Evolutionary conservation across 139 green algal genomes (phyloP).

Genomic region (Micromonas pusilla): DNA sequence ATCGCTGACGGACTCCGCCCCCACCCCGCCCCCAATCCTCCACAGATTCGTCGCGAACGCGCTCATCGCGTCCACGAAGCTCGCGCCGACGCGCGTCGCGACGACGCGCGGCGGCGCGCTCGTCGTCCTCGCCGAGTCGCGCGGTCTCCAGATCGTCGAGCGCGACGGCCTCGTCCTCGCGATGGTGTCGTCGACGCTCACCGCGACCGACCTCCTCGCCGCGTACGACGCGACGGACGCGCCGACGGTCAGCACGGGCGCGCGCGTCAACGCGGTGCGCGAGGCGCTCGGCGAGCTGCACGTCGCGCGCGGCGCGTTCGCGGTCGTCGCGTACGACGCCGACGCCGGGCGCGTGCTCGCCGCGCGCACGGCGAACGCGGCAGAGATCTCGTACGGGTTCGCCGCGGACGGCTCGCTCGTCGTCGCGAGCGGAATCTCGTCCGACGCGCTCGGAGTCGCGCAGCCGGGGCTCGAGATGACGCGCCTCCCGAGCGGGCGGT

Average conservation of each 20-base stretch:
- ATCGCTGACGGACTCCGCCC: neutral
- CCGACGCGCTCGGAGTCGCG: neutral
- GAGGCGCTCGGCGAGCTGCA: neutral
- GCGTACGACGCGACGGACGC: neutral
- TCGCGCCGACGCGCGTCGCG: neutral
- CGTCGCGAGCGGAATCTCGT: neutral
- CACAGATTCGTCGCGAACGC: neutral
- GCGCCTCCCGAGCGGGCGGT: neutral
- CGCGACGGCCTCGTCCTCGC: neutral
- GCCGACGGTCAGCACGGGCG: neutral
- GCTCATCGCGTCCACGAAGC: neutral
- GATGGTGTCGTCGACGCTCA: neutral
- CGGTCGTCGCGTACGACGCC: neutral
- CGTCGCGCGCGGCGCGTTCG: neutral
- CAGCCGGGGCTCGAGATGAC: neutral
- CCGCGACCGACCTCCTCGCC: neutral
- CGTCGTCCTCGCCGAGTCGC: neutral
- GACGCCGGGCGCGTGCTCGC: neutral
- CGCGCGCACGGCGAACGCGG: neutral
- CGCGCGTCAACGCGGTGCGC: neutral
- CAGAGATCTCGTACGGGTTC: neutral
- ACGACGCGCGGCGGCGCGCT: neutral
- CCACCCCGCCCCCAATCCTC: too few relatives aligned
- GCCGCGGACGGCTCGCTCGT: constrained; percentile 1
- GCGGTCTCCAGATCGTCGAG: neutral